Percentiles rank a stretch among this genome's conserved stretches.
phyloP scores from a whole-genome alignment of 306 rosid genomes.

The Pyrus betulifolia region DNA sequence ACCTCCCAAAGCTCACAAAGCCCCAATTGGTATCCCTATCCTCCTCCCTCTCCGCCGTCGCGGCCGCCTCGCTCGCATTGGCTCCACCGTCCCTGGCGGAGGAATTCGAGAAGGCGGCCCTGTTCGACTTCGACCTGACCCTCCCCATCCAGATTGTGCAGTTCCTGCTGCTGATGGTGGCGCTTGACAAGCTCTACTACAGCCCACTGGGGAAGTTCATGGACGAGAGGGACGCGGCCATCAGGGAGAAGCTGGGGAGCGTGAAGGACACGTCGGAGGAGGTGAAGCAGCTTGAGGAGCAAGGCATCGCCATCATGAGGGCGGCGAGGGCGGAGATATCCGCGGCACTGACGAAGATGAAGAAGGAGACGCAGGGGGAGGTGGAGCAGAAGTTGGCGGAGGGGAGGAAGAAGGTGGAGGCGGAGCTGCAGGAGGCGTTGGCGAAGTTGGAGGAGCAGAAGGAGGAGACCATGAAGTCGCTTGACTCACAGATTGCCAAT shows the following conservation, averaged over 20 bases:
- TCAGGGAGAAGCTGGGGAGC: constrained; percentile 70
- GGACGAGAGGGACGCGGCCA: constrained; percentile 73
- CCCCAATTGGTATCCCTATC: constrained; percentile 22
- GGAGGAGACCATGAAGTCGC: constrained; percentile 65
- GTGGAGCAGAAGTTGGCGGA: constrained; percentile 72
- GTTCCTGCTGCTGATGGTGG: constrained; percentile 75
- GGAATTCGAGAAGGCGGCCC: constrained; percentile 76
- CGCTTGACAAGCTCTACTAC: constrained; percentile 73
- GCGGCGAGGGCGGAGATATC: constrained; percentile 88
- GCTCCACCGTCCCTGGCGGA: constrained; percentile 61
- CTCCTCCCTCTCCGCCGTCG: constrained; percentile 42
- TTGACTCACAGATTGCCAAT: constrained; percentile 67
- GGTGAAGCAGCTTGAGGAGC: constrained; percentile 81
- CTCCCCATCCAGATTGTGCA: constrained; percentile 67
- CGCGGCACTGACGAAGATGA: constrained; percentile 80
- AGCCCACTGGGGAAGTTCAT: constrained; percentile 77
- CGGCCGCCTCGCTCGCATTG: constrained; percentile 39
- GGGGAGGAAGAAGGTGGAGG: constrained; percentile 79
- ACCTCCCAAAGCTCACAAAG: constrained; percentile 25
- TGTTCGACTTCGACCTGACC: constrained; percentile 87
- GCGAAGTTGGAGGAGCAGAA: constrained; percentile 65
- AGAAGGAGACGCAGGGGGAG: constrained; percentile 83
- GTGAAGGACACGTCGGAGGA: constrained; percentile 73
- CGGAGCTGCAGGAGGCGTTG: constrained; percentile 74
- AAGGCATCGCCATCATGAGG: constrained; percentile 57